These are phyloP conservation scores for Zymoseptoria brevis DNA, from an alignment of 2,329 filamentous ascomycete genomes.

Conservation along the genomic window DNA sequence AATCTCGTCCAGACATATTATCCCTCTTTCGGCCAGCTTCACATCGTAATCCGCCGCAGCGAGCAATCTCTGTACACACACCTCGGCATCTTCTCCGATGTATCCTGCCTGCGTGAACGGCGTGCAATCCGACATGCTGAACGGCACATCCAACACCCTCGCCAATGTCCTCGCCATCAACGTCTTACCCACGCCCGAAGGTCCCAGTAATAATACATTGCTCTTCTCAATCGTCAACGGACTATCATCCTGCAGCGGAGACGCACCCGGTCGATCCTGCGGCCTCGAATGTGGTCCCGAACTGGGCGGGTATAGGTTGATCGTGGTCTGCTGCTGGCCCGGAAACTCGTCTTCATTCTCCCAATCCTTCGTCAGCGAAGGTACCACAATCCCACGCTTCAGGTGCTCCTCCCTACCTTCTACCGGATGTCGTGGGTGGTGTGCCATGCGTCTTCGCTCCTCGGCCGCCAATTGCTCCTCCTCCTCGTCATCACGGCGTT, in stretches of 20 bases:
- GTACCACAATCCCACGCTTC: slow-evolving; percentile 27
- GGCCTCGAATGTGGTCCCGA: slow-evolving; percentile 7
- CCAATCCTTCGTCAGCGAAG: slow-evolving; percentile 27
- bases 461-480: slow-evolving; percentile 65
- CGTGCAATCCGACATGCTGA: slow-evolving; percentile 92
- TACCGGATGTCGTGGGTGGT: slow-evolving; percentile 57
- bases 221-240: slow-evolving; percentile 85
- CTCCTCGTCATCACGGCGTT: slow-evolving; percentile 70
- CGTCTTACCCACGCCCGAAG: slow-evolving; percentile 93
- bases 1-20: slow-evolving; percentile 92
- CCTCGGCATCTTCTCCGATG: slow-evolving; percentile 95
- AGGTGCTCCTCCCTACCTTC: slow-evolving; percentile 53
- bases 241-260: slow-evolving; percentile 45
- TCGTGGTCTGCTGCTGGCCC: slow-evolving; percentile 48
- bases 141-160: slow-evolving; percentile 86
- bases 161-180: slow-evolving; percentile 90
- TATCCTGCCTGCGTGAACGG: slow-evolving; percentile 95
- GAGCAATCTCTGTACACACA: slow-evolving; percentile 82
- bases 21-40: slow-evolving; percentile 75
- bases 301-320: slow-evolving; percentile 23
- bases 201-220: slow-evolving; percentile 82
- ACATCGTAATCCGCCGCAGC: slow-evolving; percentile 87
- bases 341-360: slow-evolving; percentile 50
- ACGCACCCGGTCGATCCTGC: slow-evolving; percentile 16
- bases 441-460: slow-evolving; percentile 58